Evolutionary conservation across 2,329 filamentous ascomycete genomes (phyloP).

Genomic region (Phyllosticta citrichinensis): DNA sequence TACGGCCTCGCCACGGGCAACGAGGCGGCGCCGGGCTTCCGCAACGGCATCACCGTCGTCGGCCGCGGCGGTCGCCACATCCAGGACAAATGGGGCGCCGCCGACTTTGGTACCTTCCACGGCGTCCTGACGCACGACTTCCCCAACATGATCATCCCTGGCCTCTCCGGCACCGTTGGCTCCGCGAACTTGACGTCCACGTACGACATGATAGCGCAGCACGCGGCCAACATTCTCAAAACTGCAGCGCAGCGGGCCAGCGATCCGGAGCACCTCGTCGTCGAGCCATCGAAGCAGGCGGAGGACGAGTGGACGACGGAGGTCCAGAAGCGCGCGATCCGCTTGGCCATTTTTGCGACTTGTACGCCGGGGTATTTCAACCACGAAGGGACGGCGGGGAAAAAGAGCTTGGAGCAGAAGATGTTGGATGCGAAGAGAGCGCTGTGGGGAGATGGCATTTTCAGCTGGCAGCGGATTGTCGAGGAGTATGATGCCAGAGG

Average conservation of each 20-base stretch:
- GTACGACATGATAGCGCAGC: not conserved
- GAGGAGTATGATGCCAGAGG: not conserved
- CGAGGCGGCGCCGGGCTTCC: slow-evolving; percentile 18
- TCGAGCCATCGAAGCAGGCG: not conserved
- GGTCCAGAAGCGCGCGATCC: not conserved
- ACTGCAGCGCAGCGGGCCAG: not conserved
- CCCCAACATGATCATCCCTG: slow-evolving; percentile 45
- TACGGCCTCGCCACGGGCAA: slow-evolving; percentile 24
- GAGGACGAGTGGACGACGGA: not conserved
- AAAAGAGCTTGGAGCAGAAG: not conserved
- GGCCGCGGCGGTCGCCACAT: slow-evolving; percentile 38
- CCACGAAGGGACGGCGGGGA: not conserved
- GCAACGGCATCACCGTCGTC: slow-evolving; percentile 28
- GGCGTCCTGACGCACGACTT: slow-evolving; percentile 40
- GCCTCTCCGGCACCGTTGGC: slow-evolving; percentile 18
- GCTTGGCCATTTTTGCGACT: not conserved
- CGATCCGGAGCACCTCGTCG: not conserved
- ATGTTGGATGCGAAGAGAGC: not conserved
- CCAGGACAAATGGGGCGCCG: slow-evolving; percentile 35
- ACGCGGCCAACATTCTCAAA: not conserved
- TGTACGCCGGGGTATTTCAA: slow-evolving; percentile 4
- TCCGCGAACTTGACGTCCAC: slow-evolving; percentile 19
- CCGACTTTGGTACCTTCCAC: slow-evolving; percentile 36
- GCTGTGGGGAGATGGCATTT: not conserved
- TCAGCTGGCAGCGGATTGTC: not conserved